Evolutionary conservation across 2,329 filamentous ascomycete species (phyloP).

Genomic region (Fusarium mundagurra): DNA sequence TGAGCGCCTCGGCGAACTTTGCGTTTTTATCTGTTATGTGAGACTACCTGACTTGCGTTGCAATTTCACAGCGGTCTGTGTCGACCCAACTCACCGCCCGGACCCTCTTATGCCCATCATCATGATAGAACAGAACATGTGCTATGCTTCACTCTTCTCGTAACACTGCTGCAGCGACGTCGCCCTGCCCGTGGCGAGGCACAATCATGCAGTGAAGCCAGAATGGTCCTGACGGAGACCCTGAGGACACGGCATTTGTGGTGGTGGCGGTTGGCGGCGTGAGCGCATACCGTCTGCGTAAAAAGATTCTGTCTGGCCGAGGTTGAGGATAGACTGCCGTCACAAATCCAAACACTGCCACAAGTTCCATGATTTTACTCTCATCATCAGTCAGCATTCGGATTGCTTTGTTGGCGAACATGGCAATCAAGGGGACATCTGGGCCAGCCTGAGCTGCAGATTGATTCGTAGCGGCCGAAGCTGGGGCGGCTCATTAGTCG

Average conservation of each 20-base stretch:
- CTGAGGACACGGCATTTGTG: background rate
- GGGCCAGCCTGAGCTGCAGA: constrained; percentile 34
- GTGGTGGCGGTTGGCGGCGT: constrained; percentile 16
- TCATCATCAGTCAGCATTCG: constrained; percentile 17
- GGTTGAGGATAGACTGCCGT: constrained; percentile 12
- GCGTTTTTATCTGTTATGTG: constrained; percentile 10
- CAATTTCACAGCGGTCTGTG: constrained; percentile 29
- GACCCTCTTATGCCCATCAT: background rate
- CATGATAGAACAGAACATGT: background rate
- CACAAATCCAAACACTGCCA: constrained; percentile 22
- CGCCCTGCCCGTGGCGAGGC: constrained; percentile 17
- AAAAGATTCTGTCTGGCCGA: background rate
- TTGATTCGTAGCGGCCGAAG: constrained; percentile 41
- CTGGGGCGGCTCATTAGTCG: constrained; percentile 44
- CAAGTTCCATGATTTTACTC: constrained; percentile 17
- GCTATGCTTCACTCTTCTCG: background rate
- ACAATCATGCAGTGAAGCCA: constrained; percentile 4
- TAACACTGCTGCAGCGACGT: background rate
- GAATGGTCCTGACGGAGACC: constrained; percentile 4
- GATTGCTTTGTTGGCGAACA: constrained; percentile 16
- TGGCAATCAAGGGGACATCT: background rate
- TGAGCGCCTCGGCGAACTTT: constrained; percentile 25
- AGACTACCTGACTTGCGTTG: constrained; percentile 10
- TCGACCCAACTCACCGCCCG: constrained; percentile 8
- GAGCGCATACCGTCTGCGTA: constrained; percentile 1